A percentile compares a stretch with the other conserved stretches of the same genome.
These are phyloP conservation scores for Leishmania braziliensis DNA, from an alignment of 208 protist species.

Conservation along the genomic window DNA sequence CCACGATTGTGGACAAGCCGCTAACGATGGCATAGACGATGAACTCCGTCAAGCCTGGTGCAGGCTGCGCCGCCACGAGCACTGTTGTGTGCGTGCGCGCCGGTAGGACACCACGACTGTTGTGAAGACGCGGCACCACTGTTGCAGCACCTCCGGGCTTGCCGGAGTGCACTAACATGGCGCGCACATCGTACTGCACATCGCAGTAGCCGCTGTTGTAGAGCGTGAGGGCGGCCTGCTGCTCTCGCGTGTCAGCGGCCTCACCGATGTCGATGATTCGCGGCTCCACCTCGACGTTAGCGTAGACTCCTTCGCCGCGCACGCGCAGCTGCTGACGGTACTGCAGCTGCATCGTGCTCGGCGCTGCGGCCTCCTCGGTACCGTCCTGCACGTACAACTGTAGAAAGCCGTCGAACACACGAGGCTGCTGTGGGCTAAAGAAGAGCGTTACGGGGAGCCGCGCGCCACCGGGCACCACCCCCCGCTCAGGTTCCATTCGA, in stretches of 20 bases:
- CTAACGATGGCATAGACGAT: constrained; percentile 76
- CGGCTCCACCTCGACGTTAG: constrained; percentile 82
- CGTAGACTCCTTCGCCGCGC: constrained; percentile 70
- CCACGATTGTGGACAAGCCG: constrained; percentile 41
- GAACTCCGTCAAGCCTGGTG: constrained; percentile 71
- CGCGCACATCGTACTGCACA: constrained; percentile 79
- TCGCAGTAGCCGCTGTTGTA: constrained; percentile 88
- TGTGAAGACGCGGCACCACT: constrained; percentile 51
- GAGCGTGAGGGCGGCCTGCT: constrained; percentile 70
- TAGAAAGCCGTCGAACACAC: constrained; percentile 57
- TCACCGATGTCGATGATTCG: constrained; percentile 63
- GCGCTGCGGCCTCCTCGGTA: constrained; percentile 2
- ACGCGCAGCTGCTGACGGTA: constrained; percentile 44
- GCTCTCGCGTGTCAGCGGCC: constrained; percentile 47
- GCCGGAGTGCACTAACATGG: constrained; percentile 18
- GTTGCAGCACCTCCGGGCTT: constrained; percentile 1
- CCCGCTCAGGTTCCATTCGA: constrained; percentile 58
- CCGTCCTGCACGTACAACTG: constrained; percentile 49
- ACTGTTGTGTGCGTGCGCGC: constrained; percentile 88
- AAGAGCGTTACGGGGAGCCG: constrained; percentile 43
- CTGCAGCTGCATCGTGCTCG: constrained; percentile 10
- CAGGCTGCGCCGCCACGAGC: constrained; percentile 60
- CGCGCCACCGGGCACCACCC: constrained; percentile 58
- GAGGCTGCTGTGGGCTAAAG: constrained; percentile 64
- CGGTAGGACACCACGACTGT: constrained; percentile 63